Percentiles rank a stretch among this genome's conserved stretches.
Conservation (phyloP, 192 early-diverging fungal species). For the Dimargaris cristalligena region DNA sequence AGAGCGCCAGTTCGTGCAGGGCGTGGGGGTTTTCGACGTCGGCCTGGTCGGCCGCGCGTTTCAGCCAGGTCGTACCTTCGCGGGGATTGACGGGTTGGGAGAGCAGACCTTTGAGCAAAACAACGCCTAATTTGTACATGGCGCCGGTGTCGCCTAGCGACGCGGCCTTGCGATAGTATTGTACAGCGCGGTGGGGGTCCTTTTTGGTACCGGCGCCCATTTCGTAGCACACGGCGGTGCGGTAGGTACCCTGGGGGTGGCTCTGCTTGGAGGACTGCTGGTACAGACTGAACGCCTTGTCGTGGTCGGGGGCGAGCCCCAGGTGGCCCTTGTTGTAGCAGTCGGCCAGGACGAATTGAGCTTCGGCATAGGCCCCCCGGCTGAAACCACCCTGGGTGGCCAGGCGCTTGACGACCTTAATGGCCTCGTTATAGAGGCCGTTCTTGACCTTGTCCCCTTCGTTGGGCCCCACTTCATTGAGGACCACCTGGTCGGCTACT, state of each 20-base stretch:
- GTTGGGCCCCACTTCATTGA: conserved; percentile 48
- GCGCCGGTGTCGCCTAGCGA: conserved; percentile 77
- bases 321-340: conserved; percentile 73
- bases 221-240: conserved; percentile 93
- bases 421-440: conserved; percentile 59
- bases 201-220: conserved; percentile 81
- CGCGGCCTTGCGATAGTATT: conserved; percentile 88
- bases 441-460: conserved; percentile 22
- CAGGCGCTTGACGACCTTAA: conserved; percentile 75
- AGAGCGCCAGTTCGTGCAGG: conserved; percentile 77
- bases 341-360: conserved; percentile 84
- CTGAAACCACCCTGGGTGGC: conserved; percentile 47
- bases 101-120: conserved; percentile 71
- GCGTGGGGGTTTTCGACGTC: conserved; percentile 84
- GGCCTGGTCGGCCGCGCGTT: conserved; percentile 76
- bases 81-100: conserved; percentile 58
- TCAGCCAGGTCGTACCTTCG: conserved; percentile 89
- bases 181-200: conserved; percentile 60
- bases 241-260: conserved; percentile 83
- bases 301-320: conserved; percentile 61
- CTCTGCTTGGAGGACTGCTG: conserved; percentile 82
- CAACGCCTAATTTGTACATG: conserved; percentile 95
- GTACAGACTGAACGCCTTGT: conserved; percentile 81
- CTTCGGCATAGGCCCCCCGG: conserved; percentile 64
- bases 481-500: conserved; percentile 44